Evolutionary conservation across 768 basidiomycete genomes (phyloP).

Genomic region (Agrocybe pediades): DNA sequence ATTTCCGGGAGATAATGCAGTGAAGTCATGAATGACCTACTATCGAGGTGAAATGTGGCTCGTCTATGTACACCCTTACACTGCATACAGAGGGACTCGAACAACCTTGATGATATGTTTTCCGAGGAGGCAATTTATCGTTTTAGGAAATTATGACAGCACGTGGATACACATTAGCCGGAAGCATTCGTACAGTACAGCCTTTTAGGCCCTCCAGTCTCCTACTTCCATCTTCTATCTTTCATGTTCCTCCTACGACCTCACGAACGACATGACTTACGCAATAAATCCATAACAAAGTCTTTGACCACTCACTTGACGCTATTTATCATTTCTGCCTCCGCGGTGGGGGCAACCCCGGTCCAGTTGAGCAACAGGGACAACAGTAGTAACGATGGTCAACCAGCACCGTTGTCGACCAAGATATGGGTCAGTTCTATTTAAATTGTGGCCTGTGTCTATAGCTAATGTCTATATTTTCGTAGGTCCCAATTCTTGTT

Average conservation of each 20-base stretch:
- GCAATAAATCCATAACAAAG: background rate
- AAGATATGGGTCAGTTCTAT: slow-evolving; percentile 18
- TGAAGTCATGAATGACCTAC: no score
- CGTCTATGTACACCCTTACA: no score
- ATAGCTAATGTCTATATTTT: background rate
- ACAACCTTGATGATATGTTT: no score
- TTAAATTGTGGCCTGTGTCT: background rate
- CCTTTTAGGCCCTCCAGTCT: background rate
- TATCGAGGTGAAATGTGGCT: no score
- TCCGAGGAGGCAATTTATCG: background rate
- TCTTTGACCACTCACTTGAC: background rate
- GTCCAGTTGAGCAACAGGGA: background rate
- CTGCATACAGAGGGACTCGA: no score
- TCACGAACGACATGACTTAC: slow-evolving; percentile 17
- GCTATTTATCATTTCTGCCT: slow-evolving; percentile 1
- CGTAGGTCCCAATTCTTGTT: slow-evolving; percentile 31
- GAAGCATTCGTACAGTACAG: background rate
- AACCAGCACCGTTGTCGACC: slow-evolving; percentile 2
- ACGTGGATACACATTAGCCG: background rate
- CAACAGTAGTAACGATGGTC: slow-evolving; percentile 7
- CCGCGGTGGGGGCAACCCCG: slow-evolving; percentile 7
- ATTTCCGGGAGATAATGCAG: no score
- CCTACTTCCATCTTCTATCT: slow-evolving; percentile 9
- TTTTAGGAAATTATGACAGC: background rate
- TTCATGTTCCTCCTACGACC: slow-evolving; percentile 21